Conservation (phyloP, 164 flowering plant species). For the Berberis thunbergii region DNA sequence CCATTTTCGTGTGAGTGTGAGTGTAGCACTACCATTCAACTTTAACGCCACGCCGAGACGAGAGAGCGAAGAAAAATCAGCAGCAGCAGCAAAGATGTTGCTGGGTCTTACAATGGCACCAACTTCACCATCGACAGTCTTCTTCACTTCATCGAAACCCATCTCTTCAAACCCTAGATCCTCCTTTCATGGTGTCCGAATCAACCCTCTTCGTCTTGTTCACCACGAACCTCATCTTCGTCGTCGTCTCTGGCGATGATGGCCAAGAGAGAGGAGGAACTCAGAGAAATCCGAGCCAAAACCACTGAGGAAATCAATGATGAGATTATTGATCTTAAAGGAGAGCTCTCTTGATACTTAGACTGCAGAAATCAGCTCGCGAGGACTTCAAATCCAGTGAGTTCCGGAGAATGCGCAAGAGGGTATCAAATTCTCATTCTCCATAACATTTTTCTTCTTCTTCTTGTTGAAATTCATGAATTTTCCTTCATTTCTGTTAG, state of each 20-base stretch:
- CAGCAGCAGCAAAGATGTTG: constrained; percentile 19
- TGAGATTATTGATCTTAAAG: constrained; percentile 79
- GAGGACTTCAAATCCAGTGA: constrained; percentile 90
- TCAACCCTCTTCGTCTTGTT: constrained; percentile 15
- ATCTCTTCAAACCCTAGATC: constrained; percentile 18
- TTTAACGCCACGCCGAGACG: too few species aligned
- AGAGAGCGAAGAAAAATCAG: too few species aligned
- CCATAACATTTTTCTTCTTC: too few species aligned
- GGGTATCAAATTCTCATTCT: constrained; percentile 37
- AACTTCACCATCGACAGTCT: constrained; percentile 23
- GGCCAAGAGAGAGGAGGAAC: constrained; percentile 78
- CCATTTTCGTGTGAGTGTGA: too few species aligned
- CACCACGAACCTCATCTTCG: not conserved
- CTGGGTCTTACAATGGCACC: constrained; percentile 30
- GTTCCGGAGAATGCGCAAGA: constrained; percentile 84
- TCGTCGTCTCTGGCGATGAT: constrained; percentile 47
- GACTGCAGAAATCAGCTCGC: constrained; percentile 66
- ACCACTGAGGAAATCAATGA: constrained; percentile 78
- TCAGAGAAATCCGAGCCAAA: constrained; percentile 70
- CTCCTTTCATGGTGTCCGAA: constrained; percentile 46
- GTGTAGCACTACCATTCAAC: too few species aligned
- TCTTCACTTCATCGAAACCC: constrained; percentile 14
- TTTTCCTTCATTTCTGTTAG: too few species aligned
- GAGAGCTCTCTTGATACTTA: constrained; percentile 84
- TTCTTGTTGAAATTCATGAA: too few species aligned